These are phyloP conservation scores for Epicoccum nigrum DNA, from an alignment of 2,329 filamentous ascomycete species.

Conservation along the genomic window DNA sequence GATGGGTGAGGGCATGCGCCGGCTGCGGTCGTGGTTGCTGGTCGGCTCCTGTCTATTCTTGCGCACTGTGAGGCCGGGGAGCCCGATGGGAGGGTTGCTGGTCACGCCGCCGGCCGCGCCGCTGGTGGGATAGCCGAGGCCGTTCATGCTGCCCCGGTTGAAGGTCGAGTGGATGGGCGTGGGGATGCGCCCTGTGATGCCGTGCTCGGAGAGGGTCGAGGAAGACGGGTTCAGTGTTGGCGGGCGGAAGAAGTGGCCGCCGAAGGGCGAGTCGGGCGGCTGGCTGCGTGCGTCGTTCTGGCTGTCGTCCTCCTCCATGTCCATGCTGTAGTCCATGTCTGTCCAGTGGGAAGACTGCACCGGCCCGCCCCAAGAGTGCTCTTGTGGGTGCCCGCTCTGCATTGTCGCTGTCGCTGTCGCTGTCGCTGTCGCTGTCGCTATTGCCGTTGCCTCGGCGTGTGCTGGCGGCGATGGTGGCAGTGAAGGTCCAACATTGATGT, in stretches of 20 bases:
- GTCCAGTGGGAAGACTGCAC: conserved; percentile 30
- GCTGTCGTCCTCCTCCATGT: conserved; percentile 46
- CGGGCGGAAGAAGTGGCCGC: conserved; percentile 39
- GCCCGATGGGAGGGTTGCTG: conserved; percentile 14
- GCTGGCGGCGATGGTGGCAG: conserved; percentile 37
- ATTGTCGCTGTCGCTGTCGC: too few relatives aligned
- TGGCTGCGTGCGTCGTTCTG: conserved; percentile 43
- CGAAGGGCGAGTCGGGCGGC: conserved; percentile 44
- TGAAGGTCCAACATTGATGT: conserved; percentile 31
- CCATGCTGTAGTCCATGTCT: conserved; percentile 42
- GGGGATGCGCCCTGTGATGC: conserved; percentile 43
- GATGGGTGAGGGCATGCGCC: conserved; percentile 50
- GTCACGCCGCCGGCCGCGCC: conserved; percentile 35
- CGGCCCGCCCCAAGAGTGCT: conserved; percentile 17
- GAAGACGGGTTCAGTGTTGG: conserved; percentile 42
- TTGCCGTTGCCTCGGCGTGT: conserved; percentile 39
- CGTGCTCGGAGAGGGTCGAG: conserved; percentile 26
- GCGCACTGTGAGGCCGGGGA: conserved; percentile 27
- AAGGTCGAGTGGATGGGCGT: conserved; percentile 51
- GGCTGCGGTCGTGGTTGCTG: conserved; percentile 33
- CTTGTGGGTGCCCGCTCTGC: conserved; percentile 1
- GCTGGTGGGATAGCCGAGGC: conserved; percentile 37
- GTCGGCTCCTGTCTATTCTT: conserved; percentile 30
- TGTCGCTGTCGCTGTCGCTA: too few relatives aligned
- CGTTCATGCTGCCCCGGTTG: conserved; percentile 35